A percentile compares a stretch with the other conserved stretches of the same genome.
Evolutionary conservation across 805 yeast genomes (phyloP).

Genomic region (Suhomyces pyralidae): DNA sequence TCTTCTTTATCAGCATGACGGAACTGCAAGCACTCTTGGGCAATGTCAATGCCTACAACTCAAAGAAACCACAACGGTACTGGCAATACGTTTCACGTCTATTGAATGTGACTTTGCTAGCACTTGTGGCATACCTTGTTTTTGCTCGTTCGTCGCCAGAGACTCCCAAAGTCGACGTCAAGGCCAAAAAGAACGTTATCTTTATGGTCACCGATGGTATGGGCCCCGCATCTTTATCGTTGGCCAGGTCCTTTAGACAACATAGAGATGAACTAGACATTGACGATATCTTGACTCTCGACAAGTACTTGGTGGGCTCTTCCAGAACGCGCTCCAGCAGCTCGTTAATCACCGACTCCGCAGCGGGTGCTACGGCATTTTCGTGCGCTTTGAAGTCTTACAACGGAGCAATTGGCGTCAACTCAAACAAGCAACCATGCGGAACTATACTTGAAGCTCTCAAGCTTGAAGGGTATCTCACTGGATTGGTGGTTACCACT

Average conservation of each 20-base stretch:
- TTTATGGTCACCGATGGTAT: constrained; percentile 94
- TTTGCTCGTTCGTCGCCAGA: neutral
- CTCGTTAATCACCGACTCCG: constrained; percentile 86
- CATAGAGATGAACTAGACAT: constrained; percentile 50
- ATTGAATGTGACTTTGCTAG: constrained; percentile 1
- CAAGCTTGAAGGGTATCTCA: constrained; percentile 71
- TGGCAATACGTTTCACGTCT: constrained; percentile 1
- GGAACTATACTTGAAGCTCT: constrained; percentile 89
- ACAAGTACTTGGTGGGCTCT: constrained; percentile 71
- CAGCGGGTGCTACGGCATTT: constrained; percentile 97
- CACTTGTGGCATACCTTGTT: constrained; percentile 3
- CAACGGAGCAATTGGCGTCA: constrained; percentile 91
- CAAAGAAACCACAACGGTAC: constrained; percentile 4
- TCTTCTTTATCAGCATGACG: constrained; percentile 1
- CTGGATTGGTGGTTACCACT: constrained; percentile 92
- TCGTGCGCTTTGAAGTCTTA: constrained; percentile 80
- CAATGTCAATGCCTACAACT: constrained; percentile 6
- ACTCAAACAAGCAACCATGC: constrained; percentile 65
- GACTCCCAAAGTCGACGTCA: constrained; percentile 6
- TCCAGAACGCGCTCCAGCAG: constrained; percentile 78
- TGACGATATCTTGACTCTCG: constrained; percentile 59
- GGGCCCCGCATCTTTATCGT: constrained; percentile 84
- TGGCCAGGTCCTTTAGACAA: constrained; percentile 76
- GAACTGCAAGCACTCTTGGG: constrained; percentile 13
- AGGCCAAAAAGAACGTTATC: constrained; percentile 65